Evolutionary conservation across 306 rosid genomes (phyloP), one percentile per base, ranked within the genome.

Genomic region (Casuarina equisetifolia): DNA sequence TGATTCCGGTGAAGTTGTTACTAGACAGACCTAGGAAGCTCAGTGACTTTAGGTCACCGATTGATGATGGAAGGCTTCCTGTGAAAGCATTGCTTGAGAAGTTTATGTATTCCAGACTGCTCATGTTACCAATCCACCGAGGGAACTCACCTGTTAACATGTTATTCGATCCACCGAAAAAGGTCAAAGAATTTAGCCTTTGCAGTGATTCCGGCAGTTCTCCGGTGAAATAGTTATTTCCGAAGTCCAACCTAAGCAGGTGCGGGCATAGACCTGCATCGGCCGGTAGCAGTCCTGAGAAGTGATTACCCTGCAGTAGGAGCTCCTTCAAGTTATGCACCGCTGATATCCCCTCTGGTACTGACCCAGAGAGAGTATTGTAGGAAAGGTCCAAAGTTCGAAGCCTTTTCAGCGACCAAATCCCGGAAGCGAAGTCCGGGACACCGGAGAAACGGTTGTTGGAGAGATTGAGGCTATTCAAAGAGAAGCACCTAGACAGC

Each of bases 221-320:
- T 35, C 89, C 92, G 63, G 75, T 74, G 85, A 95, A 87, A 9
- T 58, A 80, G 80, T 92, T 95, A 19, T 73, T 52, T 67, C 97
- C 77, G 4, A 90, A 77, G 78, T 95, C 98, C 43, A 95, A 63
- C 81, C 59, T 81, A 36, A 7, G 74, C 71, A 95, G 82, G 84
- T 92, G 97, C 40, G 78, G 39, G 82, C 97, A 91, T 1, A 88
- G 73, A 68, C 98, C 97, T 72, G 89, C 79, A 86, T 92, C 97
- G 55, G 72, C 16, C 11, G 97, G 95, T 19, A 95, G 45, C 48
- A 87, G 3, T 25, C 95, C 98, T 61, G 97, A 87, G 69, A 95
- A 92, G 69, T 86, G 88, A 64, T 95, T 95, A 19, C 78, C 80
- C 58, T 81, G 81, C 4, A 95, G 35, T 10, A 69, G 50, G 16